These are phyloP conservation scores for Pseudogymnoascus pannorum DNA, from an alignment of 2,329 filamentous ascomycete species.

Conservation along the genomic window DNA sequence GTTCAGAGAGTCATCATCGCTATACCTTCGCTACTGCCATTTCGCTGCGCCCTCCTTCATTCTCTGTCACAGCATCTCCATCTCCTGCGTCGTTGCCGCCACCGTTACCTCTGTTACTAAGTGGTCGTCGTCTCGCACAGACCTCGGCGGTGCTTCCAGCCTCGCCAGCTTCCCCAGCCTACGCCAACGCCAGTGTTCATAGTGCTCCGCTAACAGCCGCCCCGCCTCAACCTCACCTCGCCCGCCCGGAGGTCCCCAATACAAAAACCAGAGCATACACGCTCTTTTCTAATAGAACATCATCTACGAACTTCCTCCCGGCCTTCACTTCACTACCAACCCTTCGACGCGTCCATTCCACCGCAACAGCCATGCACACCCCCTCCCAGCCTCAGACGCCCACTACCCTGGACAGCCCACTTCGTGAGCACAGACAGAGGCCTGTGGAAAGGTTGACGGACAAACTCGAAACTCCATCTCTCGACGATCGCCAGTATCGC, in stretches of 20 bases:
- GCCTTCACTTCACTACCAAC: background rate
- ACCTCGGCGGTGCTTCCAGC: background rate
- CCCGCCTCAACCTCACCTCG: background rate
- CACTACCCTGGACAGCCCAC: conserved; percentile 21
- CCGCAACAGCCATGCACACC: conserved; percentile 22
- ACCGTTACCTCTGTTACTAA: background rate
- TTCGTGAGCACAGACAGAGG: conserved; percentile 26
- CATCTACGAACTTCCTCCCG: conserved; percentile 6
- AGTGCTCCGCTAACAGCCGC: conserved; percentile 4
- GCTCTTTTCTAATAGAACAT: conserved; percentile 5
- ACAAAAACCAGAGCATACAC: background rate
- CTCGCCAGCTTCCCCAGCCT: background rate
- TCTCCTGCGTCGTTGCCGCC: background rate
- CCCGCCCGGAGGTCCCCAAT: background rate
- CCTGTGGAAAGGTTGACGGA: conserved; percentile 49
- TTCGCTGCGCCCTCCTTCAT: background rate
- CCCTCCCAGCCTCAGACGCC: conserved; percentile 28
- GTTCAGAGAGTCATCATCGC: background rate
- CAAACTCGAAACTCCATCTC: conserved; percentile 68
- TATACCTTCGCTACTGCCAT: background rate
- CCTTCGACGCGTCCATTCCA: background rate
- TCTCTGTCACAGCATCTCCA: background rate
- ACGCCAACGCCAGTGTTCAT: background rate
- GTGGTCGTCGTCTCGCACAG: conserved; percentile 3
- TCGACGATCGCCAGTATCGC: conserved; percentile 81